Base-by-base conservation (phyloP, 1,284 basidiomycete genomes). In the Melampsora americana region DNA sequence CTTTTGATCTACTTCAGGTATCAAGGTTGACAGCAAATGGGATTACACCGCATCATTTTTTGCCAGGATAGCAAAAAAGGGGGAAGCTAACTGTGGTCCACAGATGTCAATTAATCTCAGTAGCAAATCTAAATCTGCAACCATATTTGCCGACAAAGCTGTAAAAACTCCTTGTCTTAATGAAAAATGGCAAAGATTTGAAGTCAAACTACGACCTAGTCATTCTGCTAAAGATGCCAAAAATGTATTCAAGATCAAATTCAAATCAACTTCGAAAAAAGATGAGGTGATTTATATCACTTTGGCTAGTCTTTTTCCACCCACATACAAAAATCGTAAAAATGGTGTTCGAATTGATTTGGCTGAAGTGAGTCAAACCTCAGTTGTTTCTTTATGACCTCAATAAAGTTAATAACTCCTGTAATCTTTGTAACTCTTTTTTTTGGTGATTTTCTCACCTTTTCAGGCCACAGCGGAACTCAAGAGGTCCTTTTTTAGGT, bases 261-360 rank as follows among this genome's bases (percentile, higher is more conserved):
- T 90, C 5, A 84, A 89, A 75, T 87, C 86, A 2, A 80, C 82
- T 0, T 80, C 82, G 0, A 85, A 85, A 0, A 81, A 84, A 0
- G 88, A 86, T 12, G 83, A 87, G 39, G 86, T 85, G 0, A 84
- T 90, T 69, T 82, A 88, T 79, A 90, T 90, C 78, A 86, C 88
- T 0, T 83, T 90, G 85, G 85, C 90, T 70, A 88, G 87, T 2
- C 83, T 90, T 70, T 90, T 90, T 83, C 90, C 89, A 4, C 90
- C 89, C 0, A 90, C 89, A 0, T 90, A 56, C 66, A 77, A 77
- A 66, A 28, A 56, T 28, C 53, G 53, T 18, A 12, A n/a, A 12
- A n/a, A 56, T 23, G 53, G 53, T 56, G 53, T 56, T n/a, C 11
- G 53, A 14, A 14, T 23, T n/a, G 53, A 56, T 56, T 56, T 56